A percentile compares a stretch with the other conserved stretches of the same genome.
Evolutionary conservation across 2,329 filamentous ascomycete genomes (phyloP).

Genomic region (Xylariaceae sp.): DNA sequence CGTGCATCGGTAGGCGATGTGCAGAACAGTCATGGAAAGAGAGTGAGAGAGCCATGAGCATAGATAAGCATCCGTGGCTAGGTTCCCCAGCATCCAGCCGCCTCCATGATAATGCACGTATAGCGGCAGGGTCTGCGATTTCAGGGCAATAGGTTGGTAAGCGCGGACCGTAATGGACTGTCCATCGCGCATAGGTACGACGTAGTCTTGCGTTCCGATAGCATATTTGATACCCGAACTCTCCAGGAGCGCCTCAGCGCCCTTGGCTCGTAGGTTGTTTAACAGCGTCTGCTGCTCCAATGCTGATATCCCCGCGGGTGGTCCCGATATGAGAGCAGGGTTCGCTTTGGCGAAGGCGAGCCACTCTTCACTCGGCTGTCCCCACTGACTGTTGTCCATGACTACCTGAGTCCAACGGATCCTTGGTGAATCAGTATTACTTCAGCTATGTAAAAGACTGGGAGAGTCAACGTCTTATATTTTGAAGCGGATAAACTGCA

Average conservation of each 20-base stretch:
- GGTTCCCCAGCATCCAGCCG: slow-evolving; percentile 58
- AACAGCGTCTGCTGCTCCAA: slow-evolving; percentile 38
- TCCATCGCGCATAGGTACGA: slow-evolving; percentile 53
- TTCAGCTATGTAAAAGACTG: no score
- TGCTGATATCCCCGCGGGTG: slow-evolving; percentile 33
- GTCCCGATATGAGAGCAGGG: slow-evolving; percentile 14
- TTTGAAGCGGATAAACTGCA: no score
- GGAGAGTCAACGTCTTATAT: no score
- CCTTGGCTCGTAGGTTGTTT: slow-evolving; percentile 43
- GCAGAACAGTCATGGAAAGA: slow-evolving; percentile 51
- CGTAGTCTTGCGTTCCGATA: slow-evolving; percentile 37
- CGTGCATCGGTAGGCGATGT: slow-evolving; percentile 61
- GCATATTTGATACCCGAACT: slow-evolving; percentile 32
- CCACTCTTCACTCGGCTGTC: slow-evolving; percentile 49
- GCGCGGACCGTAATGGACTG: slow-evolving; percentile 50
- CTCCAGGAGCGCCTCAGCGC: slow-evolving; percentile 29
- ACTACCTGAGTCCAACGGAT: no score
- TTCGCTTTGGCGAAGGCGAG: slow-evolving; percentile 41
- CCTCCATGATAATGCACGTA: slow-evolving; percentile 59
- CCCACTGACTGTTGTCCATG: slow-evolving; percentile 46
- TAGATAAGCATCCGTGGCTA: slow-evolving; percentile 55
- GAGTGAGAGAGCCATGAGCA: slow-evolving; percentile 52
- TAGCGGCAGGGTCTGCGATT: slow-evolving; percentile 48
- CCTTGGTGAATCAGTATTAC: not conserved
- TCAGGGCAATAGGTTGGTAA: slow-evolving; percentile 50